Base-by-base conservation (phyloP, 78 protist genomes). In the Dictyostelium purpureum region DNA sequence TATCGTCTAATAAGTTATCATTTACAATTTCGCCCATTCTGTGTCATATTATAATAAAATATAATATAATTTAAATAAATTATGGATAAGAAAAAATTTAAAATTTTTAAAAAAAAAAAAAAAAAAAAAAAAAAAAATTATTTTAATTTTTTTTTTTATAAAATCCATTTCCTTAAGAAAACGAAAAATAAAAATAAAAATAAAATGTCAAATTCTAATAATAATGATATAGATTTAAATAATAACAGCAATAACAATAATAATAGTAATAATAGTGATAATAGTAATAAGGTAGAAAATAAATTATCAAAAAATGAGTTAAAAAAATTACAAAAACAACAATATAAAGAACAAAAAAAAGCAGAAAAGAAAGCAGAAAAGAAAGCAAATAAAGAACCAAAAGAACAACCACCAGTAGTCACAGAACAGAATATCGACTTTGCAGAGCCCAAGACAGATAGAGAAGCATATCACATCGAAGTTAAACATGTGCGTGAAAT, bases 401-500 rank as follows among this genome's bases (percentile, higher is more conserved):
- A 63, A 28, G 49, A 67, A 67, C 24, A 9, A 28, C 42, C 31
- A 61, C 69, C 69, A 40, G 75, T 37, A 2, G 19, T 67, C 18
- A 33, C 18, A 7, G 49, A 69, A 33, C 24, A 59, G 42, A 85
- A 35, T 45, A 61, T 85, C 28, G 35, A 37, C 24, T 85, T 85
- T 73, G 12, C 26, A 56, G 91, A 85, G 57, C 91, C 91, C 24
- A 70, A 71, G 45, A 37, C 79, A n/a, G 91, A 85, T 85, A 33
- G 37, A 31, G 91, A 85, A n/a, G 91, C 91, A 57, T 85, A 85
- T 73, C 40, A 49, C 18, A 38, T 94, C 18, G 96, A 94, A 47
- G 18, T 35, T 26, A 54, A 92, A 47, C 87, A 94, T 90, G 96
- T 94, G 10, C 75, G 79, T 38, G 45, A 94, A 28, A 88, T 94